phyloP scores from a whole-genome alignment of 148 eudicot genomes.

The Rhododendron simsii region DNA sequence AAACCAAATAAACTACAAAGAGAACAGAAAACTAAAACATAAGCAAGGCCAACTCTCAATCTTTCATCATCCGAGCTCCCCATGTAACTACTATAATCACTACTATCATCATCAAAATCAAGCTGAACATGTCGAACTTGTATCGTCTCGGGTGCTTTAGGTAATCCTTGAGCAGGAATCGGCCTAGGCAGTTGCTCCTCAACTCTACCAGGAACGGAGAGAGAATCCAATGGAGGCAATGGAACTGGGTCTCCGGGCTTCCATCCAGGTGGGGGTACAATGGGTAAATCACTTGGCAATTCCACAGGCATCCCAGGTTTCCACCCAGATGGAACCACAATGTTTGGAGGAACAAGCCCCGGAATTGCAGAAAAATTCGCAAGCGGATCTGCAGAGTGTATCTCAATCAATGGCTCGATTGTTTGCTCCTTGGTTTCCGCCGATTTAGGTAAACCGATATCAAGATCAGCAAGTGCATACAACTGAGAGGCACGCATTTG shows the following conservation, averaged over 20 bases:
- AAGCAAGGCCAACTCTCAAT: slow-evolving; percentile 23
- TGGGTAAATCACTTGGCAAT: slow-evolving; percentile 68
- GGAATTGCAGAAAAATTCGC: slow-evolving; percentile 29
- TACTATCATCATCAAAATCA: slow-evolving; percentile 74
- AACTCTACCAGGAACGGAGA: slow-evolving; percentile 42
- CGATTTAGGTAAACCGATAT: slow-evolving; percentile 66
- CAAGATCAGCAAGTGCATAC: slow-evolving; percentile 69
- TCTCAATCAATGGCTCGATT: slow-evolving; percentile 60
- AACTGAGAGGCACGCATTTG: slow-evolving; percentile 92
- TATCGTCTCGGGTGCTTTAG: slow-evolving; percentile 53
- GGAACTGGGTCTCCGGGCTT: slow-evolving; percentile 88
- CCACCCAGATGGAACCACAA: slow-evolving; percentile 89
- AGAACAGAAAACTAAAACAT: not conserved
- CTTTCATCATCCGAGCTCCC: slow-evolving; percentile 75
- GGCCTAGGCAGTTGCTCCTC: slow-evolving; percentile 43
- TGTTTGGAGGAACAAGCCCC: slow-evolving; percentile 52
- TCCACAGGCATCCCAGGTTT: slow-evolving; percentile 95
- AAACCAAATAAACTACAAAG: not conserved
- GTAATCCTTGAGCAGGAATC: slow-evolving; percentile 36
- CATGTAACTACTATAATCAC: slow-evolving; percentile 63
- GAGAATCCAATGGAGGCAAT: slow-evolving; percentile 62
- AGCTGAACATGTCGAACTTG: slow-evolving; percentile 78
- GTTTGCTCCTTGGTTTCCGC: slow-evolving; percentile 49
- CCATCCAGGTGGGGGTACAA: slow-evolving; percentile 83
- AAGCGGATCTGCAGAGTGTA: slow-evolving; percentile 33